phyloP scores from a whole-genome alignment of 1,284 basidiomycete genomes.

The Cryptococcus hybrid region DNA sequence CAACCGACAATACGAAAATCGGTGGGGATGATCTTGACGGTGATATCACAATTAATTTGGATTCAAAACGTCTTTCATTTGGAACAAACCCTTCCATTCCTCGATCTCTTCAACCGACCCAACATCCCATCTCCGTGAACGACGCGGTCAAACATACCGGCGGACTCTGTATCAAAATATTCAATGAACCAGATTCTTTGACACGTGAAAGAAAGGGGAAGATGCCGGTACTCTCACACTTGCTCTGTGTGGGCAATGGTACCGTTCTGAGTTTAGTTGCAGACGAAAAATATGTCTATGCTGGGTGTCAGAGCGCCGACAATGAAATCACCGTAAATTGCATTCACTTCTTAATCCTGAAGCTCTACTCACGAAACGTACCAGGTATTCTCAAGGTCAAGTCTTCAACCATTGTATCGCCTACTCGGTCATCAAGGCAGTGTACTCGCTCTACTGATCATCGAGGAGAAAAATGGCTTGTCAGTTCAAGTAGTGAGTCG shows the following conservation, averaged over 20 bases:
- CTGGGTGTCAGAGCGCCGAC: slow-evolving; percentile 74
- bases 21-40: background rate
- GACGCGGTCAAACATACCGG: background rate
- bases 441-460: slow-evolving; percentile 77
- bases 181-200: slow-evolving; percentile 37
- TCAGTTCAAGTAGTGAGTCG: slow-evolving; percentile 61
- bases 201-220: slow-evolving; percentile 45
- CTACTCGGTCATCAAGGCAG: slow-evolving; percentile 83
- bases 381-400: slow-evolving; percentile 77
- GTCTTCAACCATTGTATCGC: slow-evolving; percentile 66
- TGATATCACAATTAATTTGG: background rate
- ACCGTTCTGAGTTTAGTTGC: slow-evolving; percentile 70
- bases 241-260: slow-evolving; percentile 43
- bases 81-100: background rate
- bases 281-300: slow-evolving; percentile 71
- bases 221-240: slow-evolving; percentile 45
- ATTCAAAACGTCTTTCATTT: background rate
- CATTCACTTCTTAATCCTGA: too few relatives aligned
- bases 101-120: slow-evolving; percentile 4
- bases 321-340: slow-evolving; percentile 60
- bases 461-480: slow-evolving; percentile 76
- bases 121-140: slow-evolving; percentile 2
- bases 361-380: slow-evolving; percentile 1
- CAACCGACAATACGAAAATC: background rate
- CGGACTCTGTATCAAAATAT: background rate